Evolutionary conservation across 169 alveolate species (phyloP).

Genomic region (Cryptosporidium parvum): DNA sequence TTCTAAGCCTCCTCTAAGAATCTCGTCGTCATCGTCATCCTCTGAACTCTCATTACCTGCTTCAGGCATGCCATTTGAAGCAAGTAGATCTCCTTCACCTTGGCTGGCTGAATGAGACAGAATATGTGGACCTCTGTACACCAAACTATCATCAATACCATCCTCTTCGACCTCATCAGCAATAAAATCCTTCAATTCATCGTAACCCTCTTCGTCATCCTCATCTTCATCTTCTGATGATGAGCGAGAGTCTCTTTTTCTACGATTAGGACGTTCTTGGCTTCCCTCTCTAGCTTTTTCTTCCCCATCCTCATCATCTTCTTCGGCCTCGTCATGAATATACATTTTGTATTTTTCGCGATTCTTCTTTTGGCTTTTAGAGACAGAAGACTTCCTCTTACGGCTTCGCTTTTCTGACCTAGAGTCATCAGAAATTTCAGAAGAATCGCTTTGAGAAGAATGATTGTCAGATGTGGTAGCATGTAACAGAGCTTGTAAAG

Average conservation of each 20-base stretch:
- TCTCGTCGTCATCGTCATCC: conserved; percentile 73
- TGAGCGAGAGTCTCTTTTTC: conserved; percentile 13
- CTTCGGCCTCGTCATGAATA: conserved; percentile 64
- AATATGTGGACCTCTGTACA: conserved; percentile 18
- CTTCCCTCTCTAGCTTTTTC: conserved; percentile 8
- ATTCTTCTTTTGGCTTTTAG: conserved; percentile 21
- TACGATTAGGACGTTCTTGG: conserved; percentile 17
- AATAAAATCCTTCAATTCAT: conserved; percentile 17
- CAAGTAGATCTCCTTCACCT: conserved; percentile 6
- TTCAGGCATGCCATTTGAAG: neutral
- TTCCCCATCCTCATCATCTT: conserved; percentile 68
- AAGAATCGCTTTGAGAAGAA: conserved; percentile 4
- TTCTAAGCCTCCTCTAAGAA: conserved; percentile 50
- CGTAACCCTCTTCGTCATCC: conserved; percentile 23
- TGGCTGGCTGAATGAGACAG: neutral
- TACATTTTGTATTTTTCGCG: conserved; percentile 17
- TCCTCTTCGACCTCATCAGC: conserved; percentile 65
- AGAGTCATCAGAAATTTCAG: conserved; percentile 3
- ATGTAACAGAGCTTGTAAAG: conserved; percentile 31
- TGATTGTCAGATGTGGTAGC: neutral
- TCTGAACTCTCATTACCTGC: conserved; percentile 32
- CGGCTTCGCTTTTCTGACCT: neutral
- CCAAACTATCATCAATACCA: conserved; percentile 27
- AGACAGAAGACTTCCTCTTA: conserved; percentile 1
- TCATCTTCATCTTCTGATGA: conserved; percentile 26